Base-by-base conservation (phyloP, 495 filamentous ascomycete species). In the Penicillium roqueforti region DNA sequence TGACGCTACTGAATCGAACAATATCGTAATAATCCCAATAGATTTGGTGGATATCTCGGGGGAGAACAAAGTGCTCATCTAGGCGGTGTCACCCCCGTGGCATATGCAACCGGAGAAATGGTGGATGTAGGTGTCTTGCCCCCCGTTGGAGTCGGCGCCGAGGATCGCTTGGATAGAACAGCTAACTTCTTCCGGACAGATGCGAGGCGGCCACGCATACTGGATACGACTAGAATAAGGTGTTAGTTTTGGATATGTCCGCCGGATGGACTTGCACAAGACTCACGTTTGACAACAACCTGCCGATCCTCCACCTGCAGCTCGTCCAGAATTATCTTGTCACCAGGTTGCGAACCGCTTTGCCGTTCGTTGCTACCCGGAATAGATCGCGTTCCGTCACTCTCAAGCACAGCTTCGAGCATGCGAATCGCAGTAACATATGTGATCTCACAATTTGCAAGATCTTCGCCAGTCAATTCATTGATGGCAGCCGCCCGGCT, bases 361-460 rank as follows among this genome's bases (percentile, higher is more conserved):
- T 58, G 62, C 48, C 60, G 62, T 25, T 68, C 65, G 41, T 61
- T 67, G 11, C 68, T 65, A 19, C 75, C 67, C 49, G 60, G 66
- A 49, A 48, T 53, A n/a, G 47, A 40, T 26, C 53, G 63, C 39
- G 44, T 76, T 38, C 90, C 90, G 28, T 96, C 91, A 31, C 81
- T 84, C 54, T 98, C 95, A 38, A 98, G 71, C 9, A 97, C 87
- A 10, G 92, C 95, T 68, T 97, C 95, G 18, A 98, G 74, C 88
- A 98, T 90, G 23, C 87, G 80, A 54, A 96, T 88, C 0, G 93
- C 91, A 2, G 93, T 97, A 37, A 87, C 74, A 62, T 98, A 98
- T 20, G 87, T 86, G n/a, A 96, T 83, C 64, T 97, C 92, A 54
- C 92, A 96, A 18, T 90, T 92, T 1, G 73, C 69, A 2, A 98